Conservation (phyloP, 305 asterid species). For the Plantago lanceolata region DNA sequence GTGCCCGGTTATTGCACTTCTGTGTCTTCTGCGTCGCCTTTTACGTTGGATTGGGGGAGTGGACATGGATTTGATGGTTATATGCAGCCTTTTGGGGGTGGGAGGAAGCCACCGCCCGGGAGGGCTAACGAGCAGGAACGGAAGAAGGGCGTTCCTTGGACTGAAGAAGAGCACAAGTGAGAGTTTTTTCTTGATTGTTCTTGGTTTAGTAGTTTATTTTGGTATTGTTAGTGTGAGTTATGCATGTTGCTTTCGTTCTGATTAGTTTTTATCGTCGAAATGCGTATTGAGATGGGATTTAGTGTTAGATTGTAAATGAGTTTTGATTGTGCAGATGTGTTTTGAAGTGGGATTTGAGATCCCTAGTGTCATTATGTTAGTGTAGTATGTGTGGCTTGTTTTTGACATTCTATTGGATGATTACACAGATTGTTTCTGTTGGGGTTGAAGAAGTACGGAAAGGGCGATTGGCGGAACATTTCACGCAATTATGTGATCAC, state of each 20-base stretch:
- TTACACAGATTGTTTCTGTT: conserved; percentile 60
- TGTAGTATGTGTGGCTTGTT: neutral
- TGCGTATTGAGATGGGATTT: neutral
- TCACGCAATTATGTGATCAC: conserved; percentile 72
- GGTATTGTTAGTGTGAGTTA: neutral
- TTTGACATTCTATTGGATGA: conserved; percentile 21
- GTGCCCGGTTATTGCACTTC: conserved; percentile 54
- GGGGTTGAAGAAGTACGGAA: conserved; percentile 91
- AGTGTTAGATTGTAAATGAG: neutral
- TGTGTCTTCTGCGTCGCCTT: conserved; percentile 38
- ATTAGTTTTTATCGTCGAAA: no score
- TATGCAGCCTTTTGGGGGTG: conserved; percentile 39
- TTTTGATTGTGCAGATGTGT: neutral
- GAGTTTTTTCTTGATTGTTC: conserved; percentile 12
- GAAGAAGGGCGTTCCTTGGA: conserved; percentile 55
- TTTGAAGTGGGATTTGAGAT: neutral
- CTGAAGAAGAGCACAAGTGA: conserved; percentile 76
- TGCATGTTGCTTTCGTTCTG: neutral
- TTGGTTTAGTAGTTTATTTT: neutral
- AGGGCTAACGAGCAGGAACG: conserved; percentile 75
- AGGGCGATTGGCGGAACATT: conserved; percentile 93
- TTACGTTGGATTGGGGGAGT: conserved; percentile 77
- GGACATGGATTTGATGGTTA: conserved; percentile 41
- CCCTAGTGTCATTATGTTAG: neutral
- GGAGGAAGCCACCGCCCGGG: conserved; percentile 41